A percentile compares a stretch with the other conserved stretches of the same genome.
Evolutionary conservation across 2,329 filamentous ascomycete genomes (phyloP).

Genomic region (Huntiella savannae): DNA sequence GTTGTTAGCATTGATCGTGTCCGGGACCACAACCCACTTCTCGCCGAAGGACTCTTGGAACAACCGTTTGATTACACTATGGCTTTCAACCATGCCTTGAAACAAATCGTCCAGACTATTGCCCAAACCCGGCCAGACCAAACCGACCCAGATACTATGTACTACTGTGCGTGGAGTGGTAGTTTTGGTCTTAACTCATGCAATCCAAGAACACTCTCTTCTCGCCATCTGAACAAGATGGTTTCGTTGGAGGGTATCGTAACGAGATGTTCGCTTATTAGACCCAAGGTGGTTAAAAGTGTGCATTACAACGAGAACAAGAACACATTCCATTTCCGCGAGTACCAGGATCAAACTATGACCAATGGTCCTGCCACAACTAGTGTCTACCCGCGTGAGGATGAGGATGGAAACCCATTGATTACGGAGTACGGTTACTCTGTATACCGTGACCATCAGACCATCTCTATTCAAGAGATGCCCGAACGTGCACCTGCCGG

Average conservation of each 20-base stretch:
- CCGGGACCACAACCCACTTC: slow-evolving; percentile 64
- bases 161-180: slow-evolving; percentile 93
- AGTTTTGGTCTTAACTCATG: slow-evolving; percentile 90
- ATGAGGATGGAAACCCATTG: slow-evolving; percentile 79
- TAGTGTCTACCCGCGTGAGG: slow-evolving; percentile 85
- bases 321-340: slow-evolving; percentile 69
- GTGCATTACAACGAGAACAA: slow-evolving; percentile 88
- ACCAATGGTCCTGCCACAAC: slow-evolving; percentile 74
- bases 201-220: slow-evolving; percentile 84
- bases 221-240: slow-evolving; percentile 84
- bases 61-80: slow-evolving; percentile 74
- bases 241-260: slow-evolving; percentile 95
- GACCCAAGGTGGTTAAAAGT: slow-evolving; percentile 95
- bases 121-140: slow-evolving; percentile 59
- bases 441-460: slow-evolving; percentile 91
- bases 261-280: slow-evolving; percentile 83
- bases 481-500: slow-evolving; percentile 88
- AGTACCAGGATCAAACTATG: slow-evolving; percentile 96
- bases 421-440: slow-evolving; percentile 92
- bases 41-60: slow-evolving; percentile 61
- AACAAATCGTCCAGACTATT: slow-evolving; percentile 67
- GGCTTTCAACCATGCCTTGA: slow-evolving; percentile 80
- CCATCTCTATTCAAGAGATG: slow-evolving; percentile 98
- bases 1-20: slow-evolving; percentile 78
- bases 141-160: slow-evolving; percentile 58